A percentile compares a stretch with the other conserved stretches of the same genome.
Conservation (phyloP, 192 early-diverging fungal genomes). For the Backusella circina region DNA sequence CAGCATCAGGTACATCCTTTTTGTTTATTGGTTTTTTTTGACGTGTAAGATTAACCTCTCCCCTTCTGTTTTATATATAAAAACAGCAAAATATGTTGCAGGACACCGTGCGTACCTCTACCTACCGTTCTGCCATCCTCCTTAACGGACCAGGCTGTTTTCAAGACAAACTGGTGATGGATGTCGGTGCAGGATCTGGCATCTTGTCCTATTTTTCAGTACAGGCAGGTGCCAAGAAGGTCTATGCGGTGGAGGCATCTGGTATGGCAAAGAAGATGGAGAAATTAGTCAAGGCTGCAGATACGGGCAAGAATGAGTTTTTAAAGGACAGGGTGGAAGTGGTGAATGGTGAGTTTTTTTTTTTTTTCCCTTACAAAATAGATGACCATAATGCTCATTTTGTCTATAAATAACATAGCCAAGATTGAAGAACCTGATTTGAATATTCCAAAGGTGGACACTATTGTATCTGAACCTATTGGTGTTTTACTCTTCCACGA, state of each 20-base stretch:
- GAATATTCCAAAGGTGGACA: conserved; percentile 80
- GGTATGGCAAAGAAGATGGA: conserved; percentile 91
- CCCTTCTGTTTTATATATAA: too few species aligned
- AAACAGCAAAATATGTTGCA: conserved; percentile 99
- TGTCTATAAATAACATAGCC: conserved; percentile 34
- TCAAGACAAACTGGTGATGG: conserved; percentile 80
- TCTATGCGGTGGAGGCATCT: conserved; percentile 96
- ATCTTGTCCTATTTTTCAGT: conserved; percentile 96
- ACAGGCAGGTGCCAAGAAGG: conserved; percentile 87
- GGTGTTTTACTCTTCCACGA: conserved; percentile 97
- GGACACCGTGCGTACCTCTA: conserved; percentile 91
- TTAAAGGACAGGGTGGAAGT: conserved; percentile 78
- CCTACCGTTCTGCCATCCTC: conserved; percentile 90
- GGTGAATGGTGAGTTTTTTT: conserved; percentile 56
- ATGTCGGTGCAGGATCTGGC: conserved; percentile 93
- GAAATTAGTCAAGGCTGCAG: conserved; percentile 65
- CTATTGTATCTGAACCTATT: conserved; percentile 96
- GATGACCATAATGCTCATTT: neutral
- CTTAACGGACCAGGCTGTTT: conserved; percentile 75
- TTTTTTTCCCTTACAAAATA: neutral
- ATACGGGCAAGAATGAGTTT: conserved; percentile 63
- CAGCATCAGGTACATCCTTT: conserved; percentile 64
- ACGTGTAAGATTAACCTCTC: neutral
- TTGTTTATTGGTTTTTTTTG: neutral
- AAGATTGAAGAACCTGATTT: conserved; percentile 85